Base-by-base conservation (phyloP, 73 alveolate species). In the Uronychia binucleata region DNA sequence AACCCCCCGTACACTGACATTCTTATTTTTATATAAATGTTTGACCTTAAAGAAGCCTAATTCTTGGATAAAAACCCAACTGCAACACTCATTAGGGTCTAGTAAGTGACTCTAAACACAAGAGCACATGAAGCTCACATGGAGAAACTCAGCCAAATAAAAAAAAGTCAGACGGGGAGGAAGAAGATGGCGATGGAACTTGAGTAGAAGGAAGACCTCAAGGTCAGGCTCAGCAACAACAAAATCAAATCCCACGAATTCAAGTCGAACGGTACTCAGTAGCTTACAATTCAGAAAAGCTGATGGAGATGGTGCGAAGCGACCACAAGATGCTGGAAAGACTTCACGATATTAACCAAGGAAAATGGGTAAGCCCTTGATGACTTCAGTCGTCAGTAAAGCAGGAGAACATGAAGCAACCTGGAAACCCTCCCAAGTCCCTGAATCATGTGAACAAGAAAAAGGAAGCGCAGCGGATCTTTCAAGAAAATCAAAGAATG, bases 401-500 rank as follows among this genome's bases (percentile, higher is more conserved):
- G 67, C 19, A 75, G 58, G 58, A 25, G 28, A 26, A 26, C 35
- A 35, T 75, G 60, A 81, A 77, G 1, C 59, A 26, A 75, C 25
- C 5, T 75, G 67, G 59, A 28, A n/a, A n/a, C n/a, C n/a, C n/a
- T n/a, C 81, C 81, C 8, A 26, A 30, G 27, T 79, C 88, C 30
- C 59, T 87, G 25, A 87, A 87, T 35, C 58, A 79, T 8, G 86
- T 76, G 1, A 29, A 1, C 46, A 79, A 86, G 35, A 87, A 87
- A 74, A 87, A 75, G 46, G 93, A 87, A 87, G 83, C 93, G 35
- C 85, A 87, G 74, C 29, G 93, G 33, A 87, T 87, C 28, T 86
- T 75, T 33, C 28, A 29, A 80, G 93, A 87, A 74, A 87, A 87
- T 33, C 85, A 87, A 59, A 86, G 82, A 29, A 79, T 87, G 30